Evolutionary conservation across 352 stramenopile species (phyloP).

Genomic region (Phytophthora sp.): DNA sequence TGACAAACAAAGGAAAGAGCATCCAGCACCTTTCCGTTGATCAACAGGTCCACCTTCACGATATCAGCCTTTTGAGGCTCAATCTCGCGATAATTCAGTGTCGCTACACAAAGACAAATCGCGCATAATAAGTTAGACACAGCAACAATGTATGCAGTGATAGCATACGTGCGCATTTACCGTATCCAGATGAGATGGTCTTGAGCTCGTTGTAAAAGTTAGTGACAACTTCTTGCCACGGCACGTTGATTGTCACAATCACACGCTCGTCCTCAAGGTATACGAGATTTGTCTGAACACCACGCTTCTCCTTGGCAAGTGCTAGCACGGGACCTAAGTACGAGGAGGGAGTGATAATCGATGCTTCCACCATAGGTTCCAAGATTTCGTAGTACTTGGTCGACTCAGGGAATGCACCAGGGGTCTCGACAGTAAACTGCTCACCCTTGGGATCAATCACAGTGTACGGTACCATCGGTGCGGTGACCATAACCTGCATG

Average conservation of each 20-base stretch:
- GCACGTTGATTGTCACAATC: slow-evolving; percentile 94
- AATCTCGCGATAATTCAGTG: slow-evolving; percentile 95
- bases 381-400: slow-evolving; percentile 91
- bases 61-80: slow-evolving; percentile 94
- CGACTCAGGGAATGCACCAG: slow-evolving; percentile 72
- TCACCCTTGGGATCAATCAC: slow-evolving; percentile 70
- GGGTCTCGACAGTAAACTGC: slow-evolving; percentile 64
- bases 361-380: slow-evolving; percentile 97
- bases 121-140: not conserved
- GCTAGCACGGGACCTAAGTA: slow-evolving; percentile 96
- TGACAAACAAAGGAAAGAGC: slow-evolving; percentile 98
- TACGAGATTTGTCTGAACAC: slow-evolving; percentile 92
- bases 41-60: slow-evolving; percentile 94
- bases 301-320: slow-evolving; percentile 91
- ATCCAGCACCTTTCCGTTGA: slow-evolving; percentile 96
- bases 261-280: slow-evolving; percentile 96
- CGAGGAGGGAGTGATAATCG: slow-evolving; percentile 95
- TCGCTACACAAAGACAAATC: slow-evolving; percentile 49
- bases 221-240: slow-evolving; percentile 99
- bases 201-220: slow-evolving; percentile 99
- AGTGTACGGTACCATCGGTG: slow-evolving; percentile 98
- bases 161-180: too few relatives aligned
- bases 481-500: slow-evolving; percentile 97
- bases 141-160: not conserved
- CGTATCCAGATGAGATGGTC: slow-evolving; percentile 95